Base-by-base conservation (phyloP, 2,329 filamentous ascomycete genomes). In the Beauveria varroae region DNA sequence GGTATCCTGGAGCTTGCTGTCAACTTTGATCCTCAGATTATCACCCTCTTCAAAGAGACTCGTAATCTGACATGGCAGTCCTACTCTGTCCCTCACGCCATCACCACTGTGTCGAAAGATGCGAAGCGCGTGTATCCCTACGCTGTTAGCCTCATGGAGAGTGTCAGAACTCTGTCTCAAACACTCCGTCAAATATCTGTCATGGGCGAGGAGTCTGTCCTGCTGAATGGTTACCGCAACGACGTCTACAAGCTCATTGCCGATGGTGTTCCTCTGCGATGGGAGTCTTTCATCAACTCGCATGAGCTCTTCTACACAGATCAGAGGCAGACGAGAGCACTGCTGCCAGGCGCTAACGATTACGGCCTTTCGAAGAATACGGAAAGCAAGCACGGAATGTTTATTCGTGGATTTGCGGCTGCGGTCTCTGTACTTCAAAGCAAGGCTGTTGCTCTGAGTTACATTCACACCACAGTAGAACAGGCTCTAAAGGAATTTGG, bases 111-210 rank as follows among this genome's bases (percentile, higher is more conserved):
- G 59, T 96, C 96, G 1, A 99, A 98, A 74, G 95, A 99, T 72
- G 96, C 95, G n/a, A 96, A 97, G 76, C 86, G 95, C 58, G 95
- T 99, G 4, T 99, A 99, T 68, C 95, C 95, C 0, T 99, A 96
- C 70, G 95, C 96, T 26, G 93, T 99, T 66, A 98, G 93, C 70
- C 78, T 99, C 66, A 99, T 99, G 92, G 95, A 99, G 76, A 98
- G 92, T 69, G 91, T 98, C n/a, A 86, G 93, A 62, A 98, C 92
- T 0, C 88, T 96, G 65, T 85, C 91, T 2, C 93, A 98, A 74
- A 97, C 92, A 0, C 88, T 89, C 67, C 87, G 91, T 34, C 86
- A 90, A 56, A 96, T 99, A 63, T 81, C 86, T 20, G 85, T 89
- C 60, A 93, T 99, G 90, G 84, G 87, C 12, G 90, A 93, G 66